Percentiles rank a stretch among this genome's conserved stretches.
Evolutionary conservation across 1,139 yeast species (phyloP).

Genomic region (Meyerozyma sp.): DNA sequence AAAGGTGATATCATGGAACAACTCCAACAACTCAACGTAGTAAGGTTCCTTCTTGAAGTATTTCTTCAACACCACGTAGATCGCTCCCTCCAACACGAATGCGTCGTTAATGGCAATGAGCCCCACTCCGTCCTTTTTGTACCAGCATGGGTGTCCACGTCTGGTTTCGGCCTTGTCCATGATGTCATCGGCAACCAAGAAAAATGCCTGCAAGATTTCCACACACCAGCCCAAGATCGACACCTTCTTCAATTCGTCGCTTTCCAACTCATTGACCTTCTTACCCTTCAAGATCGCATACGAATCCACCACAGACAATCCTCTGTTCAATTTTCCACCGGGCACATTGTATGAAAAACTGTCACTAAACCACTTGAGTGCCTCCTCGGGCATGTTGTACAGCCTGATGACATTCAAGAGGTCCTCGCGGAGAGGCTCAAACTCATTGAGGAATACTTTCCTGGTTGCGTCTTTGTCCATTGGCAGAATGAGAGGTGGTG

Average conservation of each 20-base stretch:
- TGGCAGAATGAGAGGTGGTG: background rate
- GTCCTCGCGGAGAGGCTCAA: slow-evolving; percentile 77
- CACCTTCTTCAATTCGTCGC: slow-evolving; percentile 72
- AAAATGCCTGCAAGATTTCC: slow-evolving; percentile 93
- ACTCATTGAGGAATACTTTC: slow-evolving; percentile 64
- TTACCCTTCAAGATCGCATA: slow-evolving; percentile 71
- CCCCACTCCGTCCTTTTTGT: slow-evolving; percentile 70
- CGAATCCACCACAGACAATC: slow-evolving; percentile 91
- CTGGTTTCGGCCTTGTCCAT: slow-evolving; percentile 97
- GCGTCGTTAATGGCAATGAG: slow-evolving; percentile 97
- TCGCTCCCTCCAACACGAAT: slow-evolving; percentile 94
- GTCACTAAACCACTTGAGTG: slow-evolving; percentile 77
- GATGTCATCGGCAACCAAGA: slow-evolving; percentile 97
- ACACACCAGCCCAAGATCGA: slow-evolving; percentile 95
- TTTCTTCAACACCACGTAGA: slow-evolving; percentile 82
- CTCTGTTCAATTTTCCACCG: slow-evolving; percentile 96
- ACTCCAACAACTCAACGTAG: slow-evolving; percentile 85
- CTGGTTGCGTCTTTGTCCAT: slow-evolving; percentile 39
- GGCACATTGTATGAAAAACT: slow-evolving; percentile 83
- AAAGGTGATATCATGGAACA: slow-evolving; percentile 92
- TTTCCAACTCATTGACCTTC: slow-evolving; percentile 54
- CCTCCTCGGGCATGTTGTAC: slow-evolving; percentile 84
- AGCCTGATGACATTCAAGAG: slow-evolving; percentile 54
- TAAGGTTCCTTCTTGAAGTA: slow-evolving; percentile 78
- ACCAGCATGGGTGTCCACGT: slow-evolving; percentile 99